phyloP scores from a whole-genome alignment of 2,329 filamentous ascomycete species.

The Scopulariopsis brevicaulis region DNA sequence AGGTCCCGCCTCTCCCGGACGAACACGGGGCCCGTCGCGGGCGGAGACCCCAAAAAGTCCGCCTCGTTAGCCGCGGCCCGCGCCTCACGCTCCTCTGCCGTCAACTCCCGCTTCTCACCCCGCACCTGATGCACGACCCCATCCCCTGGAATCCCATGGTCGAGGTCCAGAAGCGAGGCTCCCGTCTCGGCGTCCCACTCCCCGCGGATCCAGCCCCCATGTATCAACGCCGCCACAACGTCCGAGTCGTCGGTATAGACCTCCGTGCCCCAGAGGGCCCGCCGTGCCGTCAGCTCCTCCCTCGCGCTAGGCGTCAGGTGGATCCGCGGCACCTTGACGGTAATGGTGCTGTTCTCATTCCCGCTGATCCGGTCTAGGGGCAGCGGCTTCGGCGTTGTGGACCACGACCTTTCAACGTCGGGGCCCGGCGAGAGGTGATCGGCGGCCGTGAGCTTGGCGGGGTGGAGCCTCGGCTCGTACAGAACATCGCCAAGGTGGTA shows the following conservation, averaged over 20 bases:
- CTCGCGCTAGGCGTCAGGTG: constrained; percentile 60
- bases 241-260: constrained; percentile 96
- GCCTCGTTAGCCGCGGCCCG: constrained; percentile 16
- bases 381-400: constrained; percentile 56
- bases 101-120: constrained; percentile 15
- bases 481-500: constrained; percentile 76
- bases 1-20: constrained; percentile 63
- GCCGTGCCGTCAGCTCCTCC: constrained; percentile 71
- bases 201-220: constrained; percentile 83
- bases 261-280: constrained; percentile 84
- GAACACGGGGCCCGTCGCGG: constrained; percentile 47
- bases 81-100: constrained; percentile 20
- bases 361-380: constrained; percentile 61
- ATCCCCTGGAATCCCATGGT: constrained; percentile 17
- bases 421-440: constrained; percentile 23
- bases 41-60: constrained; percentile 39
- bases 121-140: constrained; percentile 17
- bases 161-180: constrained; percentile 50
- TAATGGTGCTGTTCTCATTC: constrained; percentile 83
- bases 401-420: constrained; percentile 15
- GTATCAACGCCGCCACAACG: constrained; percentile 82
- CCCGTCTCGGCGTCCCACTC: constrained; percentile 77
- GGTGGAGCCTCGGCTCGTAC: constrained; percentile 59
- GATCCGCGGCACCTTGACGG: constrained; percentile 72
- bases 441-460: constrained; percentile 32